These are phyloP conservation scores for Ustilago loliicola DNA, from an alignment of 1,284 basidiomycete species.

Conservation along the genomic window DNA sequence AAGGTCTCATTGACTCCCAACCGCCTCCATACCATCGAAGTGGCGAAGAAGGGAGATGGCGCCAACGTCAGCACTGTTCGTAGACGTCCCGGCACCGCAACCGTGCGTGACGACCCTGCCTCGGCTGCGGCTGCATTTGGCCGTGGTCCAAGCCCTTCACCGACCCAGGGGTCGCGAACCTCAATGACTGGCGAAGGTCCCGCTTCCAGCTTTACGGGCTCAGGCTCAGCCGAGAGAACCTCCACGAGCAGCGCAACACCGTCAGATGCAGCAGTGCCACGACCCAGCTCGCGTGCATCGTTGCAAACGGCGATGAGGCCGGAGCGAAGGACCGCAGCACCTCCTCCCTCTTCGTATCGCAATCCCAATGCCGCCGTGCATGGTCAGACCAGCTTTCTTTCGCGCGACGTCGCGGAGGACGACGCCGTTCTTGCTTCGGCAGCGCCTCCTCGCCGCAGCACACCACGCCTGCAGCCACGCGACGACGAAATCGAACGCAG, in stretches of 20 bases:
- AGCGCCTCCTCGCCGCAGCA: slow-evolving; percentile 11
- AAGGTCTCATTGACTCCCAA: slow-evolving; percentile 88
- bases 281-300: slow-evolving; percentile 38
- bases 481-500: slow-evolving; percentile 29
- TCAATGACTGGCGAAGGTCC: slow-evolving; percentile 13
- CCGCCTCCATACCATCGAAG: slow-evolving; percentile 63
- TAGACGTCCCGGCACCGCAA: slow-evolving; percentile 46
- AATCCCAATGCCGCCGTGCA: slow-evolving; percentile 36
- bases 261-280: slow-evolving; percentile 21
- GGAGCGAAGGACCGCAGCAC: slow-evolving; percentile 35
- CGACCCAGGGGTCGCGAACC: slow-evolving; percentile 13
- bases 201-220: neutral
- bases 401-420: slow-evolving; percentile 29
- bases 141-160: slow-evolving; percentile 22
- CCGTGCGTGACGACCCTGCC: slow-evolving; percentile 24
- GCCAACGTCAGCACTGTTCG: slow-evolving; percentile 27
- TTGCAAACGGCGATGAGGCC: slow-evolving; percentile 37
- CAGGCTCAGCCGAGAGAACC: slow-evolving; percentile 5
- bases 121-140: slow-evolving; percentile 13
- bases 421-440: slow-evolving; percentile 3
- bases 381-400: slow-evolving; percentile 19
- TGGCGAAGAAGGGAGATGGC: slow-evolving; percentile 43
- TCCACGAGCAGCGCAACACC: slow-evolving; percentile 14
- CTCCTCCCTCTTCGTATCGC: slow-evolving; percentile 52
- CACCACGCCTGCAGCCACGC: slow-evolving; percentile 47